A percentile compares a stretch with the other conserved stretches of the same genome.
These are phyloP conservation scores for Cystobasidium pallidum DNA, from an alignment of 1,284 basidiomycete genomes.

Conservation along the genomic window DNA sequence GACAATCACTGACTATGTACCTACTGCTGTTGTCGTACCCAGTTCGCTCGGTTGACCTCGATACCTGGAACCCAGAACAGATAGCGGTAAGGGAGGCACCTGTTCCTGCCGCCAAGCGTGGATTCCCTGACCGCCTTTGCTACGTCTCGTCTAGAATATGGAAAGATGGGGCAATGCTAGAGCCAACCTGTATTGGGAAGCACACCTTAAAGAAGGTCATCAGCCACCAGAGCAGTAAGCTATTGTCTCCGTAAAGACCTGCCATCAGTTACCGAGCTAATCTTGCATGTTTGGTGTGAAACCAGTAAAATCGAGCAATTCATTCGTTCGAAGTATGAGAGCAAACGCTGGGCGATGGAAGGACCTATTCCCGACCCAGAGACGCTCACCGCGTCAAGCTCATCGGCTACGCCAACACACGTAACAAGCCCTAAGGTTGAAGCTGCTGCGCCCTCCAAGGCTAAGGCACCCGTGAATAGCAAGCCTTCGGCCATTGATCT, in stretches of 20 bases:
- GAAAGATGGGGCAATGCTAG: conserved; percentile 92
- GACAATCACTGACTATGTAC: background rate
- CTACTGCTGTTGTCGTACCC: background rate
- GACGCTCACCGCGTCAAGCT: conserved; percentile 65
- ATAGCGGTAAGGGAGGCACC: conserved; percentile 71
- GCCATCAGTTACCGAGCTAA: background rate
- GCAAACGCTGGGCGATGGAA: conserved; percentile 86
- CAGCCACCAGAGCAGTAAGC: conserved; percentile 91
- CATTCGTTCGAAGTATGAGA: conserved; percentile 96
- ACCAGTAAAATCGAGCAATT: conserved; percentile 95
- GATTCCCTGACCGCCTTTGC: conserved; percentile 10
- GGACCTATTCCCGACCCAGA: conserved; percentile 87
- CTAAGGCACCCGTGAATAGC: background rate
- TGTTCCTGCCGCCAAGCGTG: conserved; percentile 24
- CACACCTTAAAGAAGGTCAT: conserved; percentile 89
- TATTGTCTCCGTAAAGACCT: background rate
- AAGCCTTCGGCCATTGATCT: conserved; percentile 36
- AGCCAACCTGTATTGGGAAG: conserved; percentile 96
- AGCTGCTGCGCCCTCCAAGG: background rate
- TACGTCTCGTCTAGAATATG: conserved; percentile 67
- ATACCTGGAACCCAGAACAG: conserved; percentile 97
- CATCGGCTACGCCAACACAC: conserved; percentile 47
- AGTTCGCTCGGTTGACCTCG: conserved; percentile 96
- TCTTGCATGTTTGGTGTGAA: conserved; percentile 1
- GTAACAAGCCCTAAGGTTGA: background rate